Percentiles rank a stretch among this genome's conserved stretches.
Conservation (phyloP, 345 rosid genomes). For the Tarenaya hassleriana region DNA sequence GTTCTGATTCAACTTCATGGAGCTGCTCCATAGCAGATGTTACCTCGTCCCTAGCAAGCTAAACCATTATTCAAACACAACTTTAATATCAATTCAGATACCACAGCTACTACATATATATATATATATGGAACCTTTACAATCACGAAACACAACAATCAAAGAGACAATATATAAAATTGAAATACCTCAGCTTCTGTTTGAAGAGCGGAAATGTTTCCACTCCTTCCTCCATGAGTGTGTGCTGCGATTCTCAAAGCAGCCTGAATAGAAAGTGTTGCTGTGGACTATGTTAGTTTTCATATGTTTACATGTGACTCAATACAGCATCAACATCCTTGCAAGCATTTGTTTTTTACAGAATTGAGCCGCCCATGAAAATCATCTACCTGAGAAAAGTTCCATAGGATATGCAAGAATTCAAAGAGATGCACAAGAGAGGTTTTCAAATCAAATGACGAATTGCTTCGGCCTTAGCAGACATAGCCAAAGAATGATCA, state of each 20-base stretch:
- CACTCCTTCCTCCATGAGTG: conserved; percentile 40
- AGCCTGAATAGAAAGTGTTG: conserved; percentile 45
- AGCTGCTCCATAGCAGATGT: conserved; percentile 59
- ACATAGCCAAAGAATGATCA: too few species aligned
- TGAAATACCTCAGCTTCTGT: conserved; percentile 70
- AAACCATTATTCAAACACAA: conserved; percentile 14
- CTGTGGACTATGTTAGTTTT: conserved; percentile 17
- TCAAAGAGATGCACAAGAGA: conserved; percentile 2
- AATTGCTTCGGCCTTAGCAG: not conserved
- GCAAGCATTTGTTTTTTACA: not conserved
- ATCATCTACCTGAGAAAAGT: not conserved
- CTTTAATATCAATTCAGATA: conserved; percentile 9
- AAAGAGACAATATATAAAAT: conserved; percentile 19
- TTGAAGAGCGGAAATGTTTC: conserved; percentile 48
- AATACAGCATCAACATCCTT: not conserved
- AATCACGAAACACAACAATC: too few species aligned
- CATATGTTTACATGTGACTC: conserved; percentile 14
- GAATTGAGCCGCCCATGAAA: not conserved
- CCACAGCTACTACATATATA: not conserved
- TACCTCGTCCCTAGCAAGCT: conserved; percentile 72
- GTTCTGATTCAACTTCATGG: conserved; percentile 54
- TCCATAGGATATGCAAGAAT: not conserved
- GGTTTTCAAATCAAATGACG: conserved; percentile 6
- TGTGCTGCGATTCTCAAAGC: conserved; percentile 54
- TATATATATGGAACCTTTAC: too few species aligned